phyloP scores from a whole-genome alignment of 805 yeast species.

The Wickerhamomyces ciferrii region DNA sequence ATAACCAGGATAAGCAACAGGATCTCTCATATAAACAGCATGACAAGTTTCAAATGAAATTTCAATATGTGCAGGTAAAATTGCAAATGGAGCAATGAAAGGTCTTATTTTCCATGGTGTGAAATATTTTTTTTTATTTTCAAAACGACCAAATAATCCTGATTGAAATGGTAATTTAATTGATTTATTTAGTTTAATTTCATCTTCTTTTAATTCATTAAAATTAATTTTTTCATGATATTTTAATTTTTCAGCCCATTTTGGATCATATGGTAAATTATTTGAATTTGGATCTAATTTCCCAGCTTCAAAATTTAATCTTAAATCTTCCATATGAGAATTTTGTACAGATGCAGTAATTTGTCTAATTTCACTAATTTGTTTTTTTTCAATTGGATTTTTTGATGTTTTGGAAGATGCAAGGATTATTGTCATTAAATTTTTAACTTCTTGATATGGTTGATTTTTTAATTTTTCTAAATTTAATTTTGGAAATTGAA shows the following conservation, averaged over 20 bases:
- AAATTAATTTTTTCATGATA: slow-evolving; percentile 38
- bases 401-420: slow-evolving; percentile 4
- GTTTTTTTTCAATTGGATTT: slow-evolving; percentile 25
- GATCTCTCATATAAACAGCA: slow-evolving; percentile 94
- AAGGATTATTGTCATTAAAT: too few species aligned
- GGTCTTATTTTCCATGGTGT: slow-evolving; percentile 97
- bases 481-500: neutral
- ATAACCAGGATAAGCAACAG: slow-evolving; percentile 95
- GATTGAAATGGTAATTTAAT: slow-evolving; percentile 83
- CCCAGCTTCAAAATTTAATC: slow-evolving; percentile 24
- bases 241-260: slow-evolving; percentile 44
- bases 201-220: slow-evolving; percentile 46
- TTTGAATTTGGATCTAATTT: slow-evolving; percentile 19
- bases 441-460: neutral
- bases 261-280: slow-evolving; percentile 38
- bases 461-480: neutral
- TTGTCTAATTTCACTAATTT: slow-evolving; percentile 23
- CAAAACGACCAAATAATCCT: slow-evolving; percentile 72
- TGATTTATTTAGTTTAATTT: slow-evolving; percentile 41
- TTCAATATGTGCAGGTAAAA: slow-evolving; percentile 89
- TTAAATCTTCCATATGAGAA: slow-evolving; percentile 21
- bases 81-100: slow-evolving; percentile 87
- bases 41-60: slow-evolving; percentile 88
- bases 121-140: slow-evolving; percentile 76
- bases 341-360: slow-evolving; percentile 16